phyloP scores from a whole-genome alignment of 2,329 filamentous ascomycete species.

The Neoscytalidium dimidiatum region DNA sequence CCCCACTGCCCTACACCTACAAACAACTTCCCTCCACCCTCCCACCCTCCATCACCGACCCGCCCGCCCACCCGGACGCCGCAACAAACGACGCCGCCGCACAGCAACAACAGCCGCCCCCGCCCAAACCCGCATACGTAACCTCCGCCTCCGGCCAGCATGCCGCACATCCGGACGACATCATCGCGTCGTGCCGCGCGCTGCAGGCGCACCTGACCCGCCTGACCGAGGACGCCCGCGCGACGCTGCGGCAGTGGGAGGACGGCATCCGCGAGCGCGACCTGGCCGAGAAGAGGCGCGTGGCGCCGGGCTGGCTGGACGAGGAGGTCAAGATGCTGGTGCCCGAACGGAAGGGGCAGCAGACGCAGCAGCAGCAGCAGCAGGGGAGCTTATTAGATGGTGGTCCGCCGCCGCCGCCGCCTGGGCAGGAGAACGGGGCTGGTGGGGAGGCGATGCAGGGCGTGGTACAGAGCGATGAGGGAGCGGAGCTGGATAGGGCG shows the following conservation, averaged over 20 bases:
- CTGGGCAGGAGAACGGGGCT: constrained; percentile 31
- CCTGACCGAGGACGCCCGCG: constrained; percentile 67
- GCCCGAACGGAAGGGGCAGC: constrained; percentile 57
- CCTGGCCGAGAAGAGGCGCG: constrained; percentile 74
- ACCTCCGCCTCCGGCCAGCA: constrained; percentile 69
- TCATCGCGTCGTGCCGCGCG: constrained; percentile 77
- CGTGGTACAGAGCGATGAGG: constrained; percentile 46
- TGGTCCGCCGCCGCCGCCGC: constrained; percentile 15
- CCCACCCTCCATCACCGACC: constrained; percentile 67
- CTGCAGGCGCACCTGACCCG: constrained; percentile 74
- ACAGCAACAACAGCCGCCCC: constrained; percentile 23
- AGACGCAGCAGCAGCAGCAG: constrained; percentile 5
- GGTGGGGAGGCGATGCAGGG: constrained; percentile 8
- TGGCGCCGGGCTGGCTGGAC: constrained; percentile 81
- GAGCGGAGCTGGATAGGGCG: constrained; percentile 63
- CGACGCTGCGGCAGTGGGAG: constrained; percentile 70
- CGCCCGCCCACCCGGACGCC: constrained; percentile 43
- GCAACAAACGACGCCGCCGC: constrained; percentile 60
- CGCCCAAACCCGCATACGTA: constrained; percentile 60
- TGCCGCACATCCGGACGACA: constrained; percentile 83
- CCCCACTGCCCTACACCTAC: constrained; percentile 94
- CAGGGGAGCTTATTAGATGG: constrained; percentile 1
- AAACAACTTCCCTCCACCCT: constrained; percentile 85
- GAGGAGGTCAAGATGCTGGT: constrained; percentile 65
- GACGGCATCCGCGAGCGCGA: constrained; percentile 65